Base-by-base conservation (phyloP, 106 monocot species). In the Hemerocallis citrina region DNA sequence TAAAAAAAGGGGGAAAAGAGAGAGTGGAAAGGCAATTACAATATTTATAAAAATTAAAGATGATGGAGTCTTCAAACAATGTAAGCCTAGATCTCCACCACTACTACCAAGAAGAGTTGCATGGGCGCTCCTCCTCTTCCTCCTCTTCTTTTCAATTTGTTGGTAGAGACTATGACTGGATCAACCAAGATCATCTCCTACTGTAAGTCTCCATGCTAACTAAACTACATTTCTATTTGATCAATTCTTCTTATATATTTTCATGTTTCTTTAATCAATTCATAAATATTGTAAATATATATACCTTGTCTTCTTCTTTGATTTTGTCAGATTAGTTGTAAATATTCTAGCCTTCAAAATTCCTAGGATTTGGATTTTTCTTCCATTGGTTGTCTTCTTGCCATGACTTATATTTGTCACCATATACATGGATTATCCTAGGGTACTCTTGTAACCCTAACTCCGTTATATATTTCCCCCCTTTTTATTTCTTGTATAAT, bases 11-110 rank as follows among this genome's bases (percentile, higher is more conserved):
- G 4, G 16, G 11, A 38, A 38, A 5, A 5, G 11, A 38, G 37
- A 38, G 37, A n/a, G n/a, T n/a, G n/a, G n/a, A n/a, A n/a, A n/a
- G n/a, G n/a, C n/a, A n/a, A n/a, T n/a, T n/a, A n/a, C n/a, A n/a
- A n/a, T n/a, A n/a, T n/a, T n/a, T n/a, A n/a, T n/a, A n/a, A n/a
- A n/a, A n/a, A 24, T 22, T 11, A 23, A 62, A 30, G 43, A 62
- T 44, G 44, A 62, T 62, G 61, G 61, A 62, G 61, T 62, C 61
- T 31, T 62, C 61, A 41, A n/a, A n/a, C n/a, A 62, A 62, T 62
- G 28, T 62, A 21, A 62, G 44, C 23, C 30, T 62, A 4, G 61
- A 62, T 62, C 61, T 62, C 44, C 43, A 62, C 30, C 61, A 38
- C 37, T 11, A 38, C 37, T 11, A 62, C 44, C 61, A 62, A 42